These are phyloP conservation scores for Fraxinus sp. DNA, from an alignment of 305 asterid species.

Conservation along the genomic window DNA sequence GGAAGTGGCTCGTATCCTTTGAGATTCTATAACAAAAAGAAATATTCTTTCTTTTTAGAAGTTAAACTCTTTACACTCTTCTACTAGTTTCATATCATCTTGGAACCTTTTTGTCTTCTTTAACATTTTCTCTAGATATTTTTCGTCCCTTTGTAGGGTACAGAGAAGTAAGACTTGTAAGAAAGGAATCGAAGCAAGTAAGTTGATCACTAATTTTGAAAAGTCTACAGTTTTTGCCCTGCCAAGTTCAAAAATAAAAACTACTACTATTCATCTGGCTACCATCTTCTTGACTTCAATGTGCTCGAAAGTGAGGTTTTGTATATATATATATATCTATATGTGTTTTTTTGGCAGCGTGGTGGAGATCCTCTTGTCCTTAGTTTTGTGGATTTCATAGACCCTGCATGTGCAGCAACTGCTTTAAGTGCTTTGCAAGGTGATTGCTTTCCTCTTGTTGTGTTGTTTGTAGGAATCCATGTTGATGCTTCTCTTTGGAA, in stretches of 20 bases:
- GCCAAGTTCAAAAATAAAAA: not conserved
- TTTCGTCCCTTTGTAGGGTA: constrained; percentile 58
- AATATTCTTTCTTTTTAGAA: not conserved
- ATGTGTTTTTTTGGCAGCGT: constrained; percentile 34
- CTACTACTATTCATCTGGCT: not conserved
- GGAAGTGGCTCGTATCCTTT: constrained; percentile 64
- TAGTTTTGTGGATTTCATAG: constrained; percentile 51
- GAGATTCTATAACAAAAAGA: not conserved
- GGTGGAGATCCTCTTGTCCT: constrained; percentile 54
- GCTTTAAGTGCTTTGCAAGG: constrained; percentile 56
- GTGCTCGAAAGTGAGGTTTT: not conserved
- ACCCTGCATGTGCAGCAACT: constrained; percentile 56
- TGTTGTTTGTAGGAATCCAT: not conserved
- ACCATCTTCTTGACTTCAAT: not conserved
- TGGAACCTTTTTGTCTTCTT: constrained; percentile 21
- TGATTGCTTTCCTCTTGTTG: constrained; percentile 13
- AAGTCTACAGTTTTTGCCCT: not conserved
- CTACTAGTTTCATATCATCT: not conserved
- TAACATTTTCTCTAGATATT: constrained; percentile 39
- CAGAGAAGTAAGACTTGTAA: constrained; percentile 55
- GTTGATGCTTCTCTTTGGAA: not conserved
- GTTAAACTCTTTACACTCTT: not conserved
- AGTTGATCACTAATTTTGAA: constrained; percentile 5
- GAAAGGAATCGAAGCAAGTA: constrained; percentile 50
- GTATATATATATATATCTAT: not conserved